Conservation (phyloP, 495 filamentous ascomycete species). For the Gamarada debralockiae region DNA sequence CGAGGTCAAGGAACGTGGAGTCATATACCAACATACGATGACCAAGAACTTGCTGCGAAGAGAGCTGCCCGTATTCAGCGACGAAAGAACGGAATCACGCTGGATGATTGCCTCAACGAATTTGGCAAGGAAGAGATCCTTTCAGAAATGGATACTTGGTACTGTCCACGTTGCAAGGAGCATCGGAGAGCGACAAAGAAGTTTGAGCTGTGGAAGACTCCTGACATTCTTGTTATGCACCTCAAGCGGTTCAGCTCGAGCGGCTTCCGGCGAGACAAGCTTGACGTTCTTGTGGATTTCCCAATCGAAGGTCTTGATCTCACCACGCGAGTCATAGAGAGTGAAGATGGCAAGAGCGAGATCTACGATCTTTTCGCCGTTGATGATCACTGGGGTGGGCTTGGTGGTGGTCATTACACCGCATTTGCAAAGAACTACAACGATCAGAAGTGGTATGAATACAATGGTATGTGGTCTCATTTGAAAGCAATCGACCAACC, state of each 20-base stretch:
- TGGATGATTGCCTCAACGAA: slow-evolving; percentile 91
- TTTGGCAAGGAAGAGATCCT: slow-evolving; percentile 91
- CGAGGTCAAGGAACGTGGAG: slow-evolving; percentile 51
- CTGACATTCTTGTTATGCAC: slow-evolving; percentile 91
- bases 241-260: slow-evolving; percentile 90
- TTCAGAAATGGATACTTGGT: slow-evolving; percentile 94
- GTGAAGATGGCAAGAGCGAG: slow-evolving; percentile 70
- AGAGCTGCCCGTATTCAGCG: slow-evolving; percentile 55
- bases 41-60: slow-evolving; percentile 62
- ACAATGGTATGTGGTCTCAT: slow-evolving; percentile 64
- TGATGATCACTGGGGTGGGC: slow-evolving; percentile 88
- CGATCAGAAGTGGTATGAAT: slow-evolving; percentile 86
- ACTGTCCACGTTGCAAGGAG: slow-evolving; percentile 92
- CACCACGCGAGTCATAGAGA: slow-evolving; percentile 68
- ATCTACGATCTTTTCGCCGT: slow-evolving; percentile 93
- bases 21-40: slow-evolving; percentile 48
- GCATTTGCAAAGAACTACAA: slow-evolving; percentile 89
- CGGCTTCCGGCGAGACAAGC: slow-evolving; percentile 74
- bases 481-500: slow-evolving; percentile 21
- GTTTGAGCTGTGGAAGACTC: slow-evolving; percentile 93
- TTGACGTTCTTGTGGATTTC: slow-evolving; percentile 88
- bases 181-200: slow-evolving; percentile 90
- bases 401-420: slow-evolving; percentile 94
- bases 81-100: slow-evolving; percentile 67
- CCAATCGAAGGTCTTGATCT: slow-evolving; percentile 86